Percentiles rank a stretch among this genome's conserved stretches.
Evolutionary conservation across 305 asterid genomes (phyloP).

Genomic region (Nicotiana rustica): DNA sequence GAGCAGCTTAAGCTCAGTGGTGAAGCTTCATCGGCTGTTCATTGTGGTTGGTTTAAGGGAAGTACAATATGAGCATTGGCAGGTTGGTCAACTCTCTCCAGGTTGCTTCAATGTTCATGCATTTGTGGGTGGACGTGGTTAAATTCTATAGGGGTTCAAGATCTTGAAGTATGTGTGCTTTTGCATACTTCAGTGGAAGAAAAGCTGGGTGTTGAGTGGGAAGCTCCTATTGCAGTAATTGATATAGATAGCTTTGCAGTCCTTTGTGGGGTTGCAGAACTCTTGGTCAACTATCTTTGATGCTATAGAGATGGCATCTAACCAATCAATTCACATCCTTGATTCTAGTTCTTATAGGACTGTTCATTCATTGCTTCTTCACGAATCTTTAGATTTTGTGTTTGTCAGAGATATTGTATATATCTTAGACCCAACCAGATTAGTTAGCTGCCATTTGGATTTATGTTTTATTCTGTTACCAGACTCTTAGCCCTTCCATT

Average conservation of each 20-base stretch:
- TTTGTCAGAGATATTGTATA: conserved; percentile 50
- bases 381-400: not conserved
- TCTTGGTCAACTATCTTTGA: conserved; percentile 24
- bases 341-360: conserved; percentile 35
- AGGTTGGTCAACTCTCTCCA: conserved; percentile 53
- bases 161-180: conserved; percentile 34
- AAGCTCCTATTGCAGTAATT: conserved; percentile 27
- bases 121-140: conserved; percentile 37
- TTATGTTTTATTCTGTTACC: conserved; percentile 23
- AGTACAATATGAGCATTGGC: conserved; percentile 47
- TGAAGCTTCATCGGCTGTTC: not conserved
- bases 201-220: conserved; percentile 18
- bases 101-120: conserved; percentile 30
- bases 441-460: not conserved
- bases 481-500: conserved; percentile 24
- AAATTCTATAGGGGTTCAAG: conserved; percentile 39
- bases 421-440: conserved; percentile 46
- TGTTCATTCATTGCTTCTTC: conserved; percentile 34
- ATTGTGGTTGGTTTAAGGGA: conserved; percentile 25
- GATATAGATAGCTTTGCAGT: conserved; percentile 30
- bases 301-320: conserved; percentile 32
- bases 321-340: conserved; percentile 40
- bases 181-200: conserved; percentile 31
- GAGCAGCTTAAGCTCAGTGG: conserved; percentile 38
- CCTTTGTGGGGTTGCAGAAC: conserved; percentile 16